These are phyloP conservation scores for Tetrastigma voinierianum DNA, from an alignment of 164 flowering plant species.

Conservation along the genomic window DNA sequence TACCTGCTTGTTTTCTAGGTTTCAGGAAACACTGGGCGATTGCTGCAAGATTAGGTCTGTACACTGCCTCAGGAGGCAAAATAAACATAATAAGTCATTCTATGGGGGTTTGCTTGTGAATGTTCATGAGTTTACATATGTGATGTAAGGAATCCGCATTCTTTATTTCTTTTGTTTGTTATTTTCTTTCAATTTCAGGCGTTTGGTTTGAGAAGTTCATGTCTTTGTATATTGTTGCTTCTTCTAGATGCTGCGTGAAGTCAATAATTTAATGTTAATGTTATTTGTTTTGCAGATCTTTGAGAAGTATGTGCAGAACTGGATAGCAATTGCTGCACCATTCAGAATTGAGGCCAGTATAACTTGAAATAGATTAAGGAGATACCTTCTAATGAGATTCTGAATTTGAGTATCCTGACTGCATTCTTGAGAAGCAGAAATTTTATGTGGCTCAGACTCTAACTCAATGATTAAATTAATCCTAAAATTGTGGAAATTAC, in stretches of 20 bases:
- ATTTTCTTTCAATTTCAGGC: not conserved
- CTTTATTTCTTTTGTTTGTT: not conserved
- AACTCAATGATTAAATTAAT: not conserved
- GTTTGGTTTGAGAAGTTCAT: not conserved
- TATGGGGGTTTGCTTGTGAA: constrained; percentile 96
- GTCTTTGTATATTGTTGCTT: not conserved
- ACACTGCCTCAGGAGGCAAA: constrained; percentile 84
- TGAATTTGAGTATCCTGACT: too few species aligned
- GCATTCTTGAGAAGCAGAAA: too few species aligned
- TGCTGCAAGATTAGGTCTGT: constrained; percentile 70
- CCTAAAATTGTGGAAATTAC: not conserved
- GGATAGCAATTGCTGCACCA: constrained; percentile 99
- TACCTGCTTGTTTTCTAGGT: constrained; percentile 33
- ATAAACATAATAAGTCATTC: constrained; percentile 85
- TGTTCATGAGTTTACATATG: constrained; percentile 85
- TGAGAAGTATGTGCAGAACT: constrained; percentile 94
- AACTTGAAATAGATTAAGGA: not conserved
- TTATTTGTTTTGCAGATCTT: constrained; percentile 51
- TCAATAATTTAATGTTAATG: not conserved
- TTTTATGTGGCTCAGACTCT: too few species aligned
- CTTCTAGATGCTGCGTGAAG: not conserved
- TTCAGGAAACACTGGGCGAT: constrained; percentile 67
- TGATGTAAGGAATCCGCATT: constrained; percentile 51
- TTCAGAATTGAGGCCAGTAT: constrained; percentile 59
- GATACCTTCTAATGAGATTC: too few species aligned